These are phyloP conservation scores for Monosporascus sp. DNA, from an alignment of 2,329 filamentous ascomycete genomes.

Conservation along the genomic window DNA sequence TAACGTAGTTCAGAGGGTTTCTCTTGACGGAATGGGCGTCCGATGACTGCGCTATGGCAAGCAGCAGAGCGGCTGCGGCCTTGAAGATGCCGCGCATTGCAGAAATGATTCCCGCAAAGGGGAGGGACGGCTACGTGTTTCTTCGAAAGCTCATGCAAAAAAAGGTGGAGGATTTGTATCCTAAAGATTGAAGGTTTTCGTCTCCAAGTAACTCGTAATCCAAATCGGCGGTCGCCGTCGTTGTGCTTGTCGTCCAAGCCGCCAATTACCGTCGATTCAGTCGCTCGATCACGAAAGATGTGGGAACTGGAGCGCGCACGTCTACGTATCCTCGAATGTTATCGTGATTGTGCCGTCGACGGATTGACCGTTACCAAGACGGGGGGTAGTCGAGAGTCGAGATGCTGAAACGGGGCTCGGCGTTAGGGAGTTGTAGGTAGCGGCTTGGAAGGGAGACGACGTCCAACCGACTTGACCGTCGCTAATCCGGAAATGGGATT, in stretches of 20 bases:
- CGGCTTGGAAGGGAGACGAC: background rate
- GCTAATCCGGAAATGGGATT: background rate
- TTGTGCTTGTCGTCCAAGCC: background rate
- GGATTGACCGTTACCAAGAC: background rate
- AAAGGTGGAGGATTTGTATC: too few relatives aligned
- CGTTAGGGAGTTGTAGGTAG: background rate
- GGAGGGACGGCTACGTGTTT: conserved; percentile 12
- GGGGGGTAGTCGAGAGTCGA: background rate
- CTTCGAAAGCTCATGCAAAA: conserved; percentile 23
- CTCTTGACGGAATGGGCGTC: conserved; percentile 67
- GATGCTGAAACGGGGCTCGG: background rate
- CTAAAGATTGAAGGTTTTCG: too few relatives aligned
- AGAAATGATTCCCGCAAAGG: conserved; percentile 13
- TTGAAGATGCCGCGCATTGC: conserved; percentile 25
- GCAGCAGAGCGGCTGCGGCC: conserved; percentile 22
- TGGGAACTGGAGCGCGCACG: background rate
- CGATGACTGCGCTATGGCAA: conserved; percentile 23
- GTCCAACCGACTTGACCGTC: background rate
- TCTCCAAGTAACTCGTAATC: background rate
- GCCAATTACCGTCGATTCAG: background rate
- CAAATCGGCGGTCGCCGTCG: background rate
- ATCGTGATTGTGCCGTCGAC: background rate
- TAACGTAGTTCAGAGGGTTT: conserved; percentile 71
- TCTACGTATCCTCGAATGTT: background rate
- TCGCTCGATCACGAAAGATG: background rate